Base-by-base conservation (phyloP, 306 rosid species). In the Cicer judaicum region DNA sequence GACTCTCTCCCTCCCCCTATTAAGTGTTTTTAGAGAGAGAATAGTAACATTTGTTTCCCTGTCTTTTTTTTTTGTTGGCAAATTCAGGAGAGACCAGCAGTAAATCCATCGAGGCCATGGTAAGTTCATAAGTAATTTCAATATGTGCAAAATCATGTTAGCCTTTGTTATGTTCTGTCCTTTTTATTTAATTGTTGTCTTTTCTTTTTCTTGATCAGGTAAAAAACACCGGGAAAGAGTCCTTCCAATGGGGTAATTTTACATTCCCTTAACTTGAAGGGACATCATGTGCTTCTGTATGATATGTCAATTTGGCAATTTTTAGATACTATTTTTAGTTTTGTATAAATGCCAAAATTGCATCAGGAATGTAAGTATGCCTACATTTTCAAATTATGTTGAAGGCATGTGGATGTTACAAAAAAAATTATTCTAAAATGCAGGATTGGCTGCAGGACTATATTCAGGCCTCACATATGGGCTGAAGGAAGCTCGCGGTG, bases 391-490 rank as follows among this genome's bases (percentile, higher is more conserved):
- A 24, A 24, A 24, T 29, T 29, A 29, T 29, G 4, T 29, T 4
- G 36, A 29, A 29, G 36, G 5, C 36, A 29, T 29, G 36, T 3
- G 36, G 5, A 29, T 29, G 36, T 29, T 29, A 29, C 36, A 29
- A 29, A 29, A 4, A 29, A 3, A 7, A 29, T 50, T 46, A n/a
- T 66, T 52, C 36, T 29, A 29, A 69, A 68, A 50, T 79, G 79
- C 80, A 93, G 96, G 98, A 47, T 78, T 89, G 77, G 92, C 91
- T 73, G 97, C 97, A 13, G 97, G 97, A 55, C 74, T 93, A 15
- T 88, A 91, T 76, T 89, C 98, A 15, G 96, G 97, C 36, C 91
- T 91, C 61, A 88, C 96, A 9, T 91, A 91, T 81, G 97, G 93
- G 62, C 85, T 93, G 73, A 82, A 81, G 67, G 98, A 93, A 83